Evolutionary conservation across 352 stramenopile genomes (phyloP).

Genomic region (Blastocystis sp.): DNA sequence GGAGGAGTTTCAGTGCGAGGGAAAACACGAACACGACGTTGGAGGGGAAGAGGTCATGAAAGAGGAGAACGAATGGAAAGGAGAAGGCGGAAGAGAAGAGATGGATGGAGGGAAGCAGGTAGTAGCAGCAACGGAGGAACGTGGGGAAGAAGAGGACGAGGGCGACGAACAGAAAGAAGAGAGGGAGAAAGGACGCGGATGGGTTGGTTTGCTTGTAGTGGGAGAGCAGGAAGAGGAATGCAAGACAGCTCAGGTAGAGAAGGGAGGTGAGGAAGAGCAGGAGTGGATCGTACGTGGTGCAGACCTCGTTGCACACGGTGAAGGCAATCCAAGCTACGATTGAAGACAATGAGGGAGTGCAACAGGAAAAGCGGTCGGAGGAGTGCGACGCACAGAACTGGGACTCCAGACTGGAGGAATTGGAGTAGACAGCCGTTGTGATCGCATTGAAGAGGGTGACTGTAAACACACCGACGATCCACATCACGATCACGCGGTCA

Average conservation of each 20-base stretch:
- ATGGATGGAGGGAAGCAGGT: not conserved
- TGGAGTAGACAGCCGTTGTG: not conserved
- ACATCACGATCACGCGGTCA: constrained; percentile 1
- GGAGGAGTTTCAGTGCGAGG: constrained; percentile 9
- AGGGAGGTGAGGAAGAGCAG: not conserved
- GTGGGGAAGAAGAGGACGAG: not conserved
- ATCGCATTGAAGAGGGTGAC: constrained; percentile 1
- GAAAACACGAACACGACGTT: constrained; percentile 15
- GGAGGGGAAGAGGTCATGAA: constrained; percentile 20
- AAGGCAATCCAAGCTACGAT: not conserved
- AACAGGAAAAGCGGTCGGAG: constrained; percentile 38
- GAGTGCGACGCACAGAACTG: not conserved
- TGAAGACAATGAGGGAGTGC: not conserved
- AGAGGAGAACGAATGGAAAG: constrained; percentile 29
- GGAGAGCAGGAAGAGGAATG: constrained; percentile 22
- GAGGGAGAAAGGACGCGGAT: not conserved
- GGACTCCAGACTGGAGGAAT: not conserved
- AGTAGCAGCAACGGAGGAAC: constrained; percentile 15
- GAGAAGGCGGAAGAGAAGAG: constrained; percentile 17
- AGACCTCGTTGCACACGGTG: not conserved
- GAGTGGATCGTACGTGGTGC: not conserved
- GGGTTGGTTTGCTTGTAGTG: constrained; percentile 13
- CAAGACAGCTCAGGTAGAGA: not conserved
- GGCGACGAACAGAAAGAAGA: not conserved
- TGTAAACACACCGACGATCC: not conserved